Conservation (phyloP, 495 filamentous ascomycete species). For the Aspergillus cavernicola region DNA sequence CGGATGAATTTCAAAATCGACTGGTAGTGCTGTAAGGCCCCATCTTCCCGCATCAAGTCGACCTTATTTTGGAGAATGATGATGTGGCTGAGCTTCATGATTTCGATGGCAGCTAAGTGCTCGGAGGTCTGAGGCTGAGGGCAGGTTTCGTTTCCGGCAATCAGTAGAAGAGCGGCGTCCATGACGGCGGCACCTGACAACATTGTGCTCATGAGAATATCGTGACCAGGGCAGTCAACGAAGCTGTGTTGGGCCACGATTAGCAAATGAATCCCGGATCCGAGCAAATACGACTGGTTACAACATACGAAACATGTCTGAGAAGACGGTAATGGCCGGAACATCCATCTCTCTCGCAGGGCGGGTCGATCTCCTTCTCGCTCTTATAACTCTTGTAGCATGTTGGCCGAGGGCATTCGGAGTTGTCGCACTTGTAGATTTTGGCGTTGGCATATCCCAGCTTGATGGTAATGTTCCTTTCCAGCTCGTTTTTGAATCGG, state of each 20-base stretch:
- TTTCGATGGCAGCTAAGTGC: conserved; percentile 97
- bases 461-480: conserved; percentile 99
- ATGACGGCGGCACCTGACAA: conserved; percentile 98
- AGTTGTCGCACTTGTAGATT: conserved; percentile 97
- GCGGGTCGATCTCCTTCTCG: conserved; percentile 94
- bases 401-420: conserved; percentile 83
- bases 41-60: conserved; percentile 92
- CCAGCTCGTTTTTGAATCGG: conserved; percentile 98
- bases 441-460: conserved; percentile 99
- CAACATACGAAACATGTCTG: conserved; percentile 80
- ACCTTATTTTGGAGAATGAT: conserved; percentile 99
- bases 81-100: conserved; percentile 98
- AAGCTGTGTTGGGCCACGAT: conserved; percentile 42
- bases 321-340: conserved; percentile 76
- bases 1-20: conserved; percentile 97
- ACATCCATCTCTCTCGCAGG: conserved; percentile 92
- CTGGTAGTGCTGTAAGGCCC: conserved; percentile 85
- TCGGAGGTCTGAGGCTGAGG: conserved; percentile 99
- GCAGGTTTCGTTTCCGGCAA: conserved; percentile 98
- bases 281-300: not conserved
- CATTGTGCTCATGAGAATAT: conserved; percentile 99
- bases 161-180: conserved; percentile 94
- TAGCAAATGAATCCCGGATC: not conserved
- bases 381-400: conserved; percentile 98
- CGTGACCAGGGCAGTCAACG: conserved; percentile 98